Conservation (phyloP, 257 asterid species). For the Schizonepeta tenuifolia region DNA sequence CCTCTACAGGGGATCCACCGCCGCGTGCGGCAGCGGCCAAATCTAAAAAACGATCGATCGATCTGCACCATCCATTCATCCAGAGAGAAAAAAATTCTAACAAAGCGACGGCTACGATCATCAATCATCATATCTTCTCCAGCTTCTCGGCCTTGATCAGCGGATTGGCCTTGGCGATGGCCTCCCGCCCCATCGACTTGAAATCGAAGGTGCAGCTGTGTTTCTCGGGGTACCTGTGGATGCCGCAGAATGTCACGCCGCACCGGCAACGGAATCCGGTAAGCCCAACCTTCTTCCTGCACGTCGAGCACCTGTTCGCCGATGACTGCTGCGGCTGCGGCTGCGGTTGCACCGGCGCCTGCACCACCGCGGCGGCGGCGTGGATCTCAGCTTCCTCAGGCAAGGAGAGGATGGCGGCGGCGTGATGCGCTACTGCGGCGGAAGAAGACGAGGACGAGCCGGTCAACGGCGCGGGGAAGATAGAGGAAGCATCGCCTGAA, state of each 20-base stretch:
- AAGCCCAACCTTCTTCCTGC: slow-evolving; percentile 84
- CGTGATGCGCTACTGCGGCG: slow-evolving; percentile 14
- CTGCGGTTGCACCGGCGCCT: slow-evolving; percentile 38
- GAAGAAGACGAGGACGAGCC: neutral
- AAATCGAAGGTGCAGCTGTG: slow-evolving; percentile 77
- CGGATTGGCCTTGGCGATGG: slow-evolving; percentile 88
- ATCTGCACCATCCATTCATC: slow-evolving; percentile 39
- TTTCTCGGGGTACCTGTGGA: slow-evolving; percentile 89
- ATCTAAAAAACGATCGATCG: slow-evolving; percentile 20
- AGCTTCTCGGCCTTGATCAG: slow-evolving; percentile 65
- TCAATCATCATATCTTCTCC: slow-evolving; percentile 51
- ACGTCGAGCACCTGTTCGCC: slow-evolving; percentile 63
- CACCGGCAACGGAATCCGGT: slow-evolving; percentile 88
- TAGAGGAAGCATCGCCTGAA: slow-evolving; percentile 34
- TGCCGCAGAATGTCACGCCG: slow-evolving; percentile 81
- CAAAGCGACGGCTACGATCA: slow-evolving; percentile 43
- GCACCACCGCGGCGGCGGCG: slow-evolving; percentile 26
- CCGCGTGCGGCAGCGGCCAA: slow-evolving; percentile 28
- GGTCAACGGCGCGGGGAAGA: slow-evolving; percentile 37
- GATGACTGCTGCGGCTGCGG: slow-evolving; percentile 43
- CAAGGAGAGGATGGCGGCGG: slow-evolving; percentile 6
- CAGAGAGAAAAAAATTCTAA: neutral
- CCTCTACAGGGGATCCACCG: slow-evolving; percentile 18
- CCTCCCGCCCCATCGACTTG: slow-evolving; percentile 81
- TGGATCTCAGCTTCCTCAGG: slow-evolving; percentile 32